Base-by-base conservation (phyloP, 2,329 filamentous ascomycete genomes). In the Diaporthe vaccinii region DNA sequence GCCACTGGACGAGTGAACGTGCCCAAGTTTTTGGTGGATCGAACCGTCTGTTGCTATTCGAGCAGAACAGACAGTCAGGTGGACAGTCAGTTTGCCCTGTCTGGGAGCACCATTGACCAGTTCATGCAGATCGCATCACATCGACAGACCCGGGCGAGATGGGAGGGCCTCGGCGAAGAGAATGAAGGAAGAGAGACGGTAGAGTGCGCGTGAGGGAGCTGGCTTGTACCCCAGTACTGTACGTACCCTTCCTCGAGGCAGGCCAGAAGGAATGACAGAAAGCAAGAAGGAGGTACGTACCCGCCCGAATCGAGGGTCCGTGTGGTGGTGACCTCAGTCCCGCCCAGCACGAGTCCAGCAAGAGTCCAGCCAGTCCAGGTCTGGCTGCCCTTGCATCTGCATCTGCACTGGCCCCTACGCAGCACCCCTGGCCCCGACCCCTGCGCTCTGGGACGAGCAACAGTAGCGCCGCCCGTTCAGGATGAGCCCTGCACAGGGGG, bases 291-390 rank as follows among this genome's bases (percentile, higher is more conserved):
- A 49, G 62, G 62, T 53, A 68, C 65, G 65, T 68, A 68, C 65
- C 46, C 22, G 31, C 20, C 61, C 61, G n/a, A 53, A 39, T 25
- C 31, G 25, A 39, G 49, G 49, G 49, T n/a, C 65, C 49, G 65
- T 55, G 65, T 69, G 65, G 62, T 67, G 62, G 65, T 69, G 65
- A 68, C 65, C 65, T 68, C 65, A 53, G 46, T 53, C 62, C 31
- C 34, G 61, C 17, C 17, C 31, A 58, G 31, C 39, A 28, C n/a
- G n/a, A 22, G 22, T 6, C 44, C 44, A 51, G 44, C 31, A 34
- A 9, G 25, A 28, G 9, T 22, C 22, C 62, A n/a, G 34, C 65
- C 65, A 68, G 65, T 68, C 65, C 65, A 69, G 65, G 65, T 69
- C 49, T 69, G 65, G 65, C 49, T 55, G 65, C 65, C 49, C 65